Conservation (phyloP, 169 alveolate genomes). For the Sarcocystis neurona region DNA sequence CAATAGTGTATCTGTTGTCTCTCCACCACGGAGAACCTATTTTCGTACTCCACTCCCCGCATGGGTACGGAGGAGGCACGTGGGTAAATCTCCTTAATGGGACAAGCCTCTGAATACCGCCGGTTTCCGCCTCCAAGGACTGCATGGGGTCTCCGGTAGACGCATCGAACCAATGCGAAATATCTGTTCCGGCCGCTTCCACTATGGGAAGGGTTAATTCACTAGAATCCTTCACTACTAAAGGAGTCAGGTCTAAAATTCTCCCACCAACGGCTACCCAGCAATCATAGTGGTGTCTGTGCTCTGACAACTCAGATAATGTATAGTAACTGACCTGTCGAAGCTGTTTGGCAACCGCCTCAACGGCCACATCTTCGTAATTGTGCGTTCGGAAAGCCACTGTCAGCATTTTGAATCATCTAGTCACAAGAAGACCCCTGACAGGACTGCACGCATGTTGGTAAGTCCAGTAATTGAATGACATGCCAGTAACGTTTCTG, state of each 20-base stretch:
- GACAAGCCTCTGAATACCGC: slow-evolving; percentile 27
- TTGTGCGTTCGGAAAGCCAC: not conserved
- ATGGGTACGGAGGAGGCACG: slow-evolving; percentile 29
- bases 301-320: slow-evolving; percentile 77
- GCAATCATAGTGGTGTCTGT: slow-evolving; percentile 83
- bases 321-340: slow-evolving; percentile 2
- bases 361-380: slow-evolving; percentile 22
- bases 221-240: slow-evolving; percentile 69
- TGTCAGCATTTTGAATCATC: not conserved
- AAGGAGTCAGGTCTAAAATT: slow-evolving; percentile 82
- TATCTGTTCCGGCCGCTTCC: slow-evolving; percentile 90
- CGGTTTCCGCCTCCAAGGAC: slow-evolving; percentile 81
- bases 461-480: too few relatives aligned
- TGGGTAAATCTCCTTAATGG: slow-evolving; percentile 20
- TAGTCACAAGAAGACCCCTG: too few relatives aligned
- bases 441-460: too few relatives aligned
- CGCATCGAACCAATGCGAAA: slow-evolving; percentile 90
- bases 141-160: slow-evolving; percentile 86
- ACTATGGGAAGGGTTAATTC: slow-evolving; percentile 83
- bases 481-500: too few relatives aligned
- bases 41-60: slow-evolving; percentile 6
- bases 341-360: slow-evolving; percentile 20
- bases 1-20: slow-evolving; percentile 77
- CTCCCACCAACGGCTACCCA: slow-evolving; percentile 86
- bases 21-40: slow-evolving; percentile 86